Evolutionary conservation across 495 filamentous ascomycete species (phyloP).

Genomic region (Terfezia boudieri): DNA sequence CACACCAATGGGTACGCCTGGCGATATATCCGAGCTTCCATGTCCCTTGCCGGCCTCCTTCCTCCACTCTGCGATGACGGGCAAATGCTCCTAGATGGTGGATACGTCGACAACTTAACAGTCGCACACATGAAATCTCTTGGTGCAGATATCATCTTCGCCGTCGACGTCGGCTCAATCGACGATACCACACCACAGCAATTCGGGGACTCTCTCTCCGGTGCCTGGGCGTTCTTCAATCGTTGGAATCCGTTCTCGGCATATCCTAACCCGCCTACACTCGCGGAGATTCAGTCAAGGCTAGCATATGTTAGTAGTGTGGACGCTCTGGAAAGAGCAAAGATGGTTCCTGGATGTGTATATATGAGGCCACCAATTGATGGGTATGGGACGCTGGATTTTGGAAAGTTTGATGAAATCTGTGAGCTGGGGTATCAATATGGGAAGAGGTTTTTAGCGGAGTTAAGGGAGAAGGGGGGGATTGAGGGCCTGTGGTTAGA

Average conservation of each 20-base stretch:
- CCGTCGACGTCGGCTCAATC: conserved; percentile 75
- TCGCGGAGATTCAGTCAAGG: conserved; percentile 86
- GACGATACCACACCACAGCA: conserved; percentile 77
- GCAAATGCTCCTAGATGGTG: conserved; percentile 84
- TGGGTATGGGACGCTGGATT: conserved; percentile 79
- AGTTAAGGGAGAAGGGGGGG: conserved; percentile 51
- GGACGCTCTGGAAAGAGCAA: conserved; percentile 82
- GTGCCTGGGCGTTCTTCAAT: conserved; percentile 80
- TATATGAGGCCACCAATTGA: conserved; percentile 96
- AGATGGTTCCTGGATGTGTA: conserved; percentile 61
- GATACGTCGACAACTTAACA: conserved; percentile 92
- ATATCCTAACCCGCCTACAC: conserved; percentile 72
- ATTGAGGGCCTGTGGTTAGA: conserved; percentile 30
- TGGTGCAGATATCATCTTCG: conserved; percentile 83
- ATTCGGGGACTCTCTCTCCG: conserved; percentile 87
- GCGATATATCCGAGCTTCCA: conserved; percentile 86
- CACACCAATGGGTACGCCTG: conserved; percentile 91
- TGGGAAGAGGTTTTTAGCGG: conserved; percentile 53
- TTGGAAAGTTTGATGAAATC: conserved; percentile 94
- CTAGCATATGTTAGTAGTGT: conserved; percentile 85
- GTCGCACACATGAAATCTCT: conserved; percentile 93
- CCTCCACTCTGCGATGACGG: conserved; percentile 93
- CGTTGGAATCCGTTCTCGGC: conserved; percentile 89
- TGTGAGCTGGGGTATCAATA: conserved; percentile 70
- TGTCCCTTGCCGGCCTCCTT: conserved; percentile 81